Evolutionary conservation across 73 alveolate species (phyloP).

Genomic region (Symbiodinium pilosum): DNA sequence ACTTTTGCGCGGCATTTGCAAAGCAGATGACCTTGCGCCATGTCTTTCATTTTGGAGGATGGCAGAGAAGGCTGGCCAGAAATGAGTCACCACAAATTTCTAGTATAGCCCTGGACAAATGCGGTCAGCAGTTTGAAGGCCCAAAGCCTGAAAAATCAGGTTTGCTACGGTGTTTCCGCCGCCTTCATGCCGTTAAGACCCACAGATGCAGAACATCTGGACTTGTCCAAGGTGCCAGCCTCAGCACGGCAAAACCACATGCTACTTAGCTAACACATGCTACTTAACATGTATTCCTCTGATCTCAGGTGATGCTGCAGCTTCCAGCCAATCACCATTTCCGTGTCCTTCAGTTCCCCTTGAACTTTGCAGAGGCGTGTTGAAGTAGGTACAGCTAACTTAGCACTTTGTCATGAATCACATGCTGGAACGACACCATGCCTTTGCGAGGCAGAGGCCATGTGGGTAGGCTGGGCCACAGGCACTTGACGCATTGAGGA

Average conservation of each 20-base stretch:
- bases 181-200: slow-evolving; percentile 85
- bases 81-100: too few species aligned
- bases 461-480: slow-evolving; percentile 81
- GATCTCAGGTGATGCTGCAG: slow-evolving; percentile 35
- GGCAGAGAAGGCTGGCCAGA: too few species aligned
- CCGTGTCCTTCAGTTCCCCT: slow-evolving; percentile 70
- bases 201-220: slow-evolving; percentile 76
- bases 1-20: neutral
- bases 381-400: too few species aligned
- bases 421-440: too few species aligned
- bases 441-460: slow-evolving; percentile 50
- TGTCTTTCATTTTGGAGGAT: too few species aligned
- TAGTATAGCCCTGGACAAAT: too few species aligned
- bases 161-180: slow-evolving; percentile 67
- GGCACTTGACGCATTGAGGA: neutral
- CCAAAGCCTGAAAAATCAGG: neutral
- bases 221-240: slow-evolving; percentile 48
- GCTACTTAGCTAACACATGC: too few species aligned
- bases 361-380: slow-evolving; percentile 68
- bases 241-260: neutral
- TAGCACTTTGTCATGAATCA: too few species aligned
- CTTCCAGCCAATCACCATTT: slow-evolving; percentile 75
- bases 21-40: neutral
- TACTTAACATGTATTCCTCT: too few species aligned
- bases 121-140: too few species aligned